Conservation (phyloP, 345 rosid genomes). For the Citrus reticulata region DNA sequence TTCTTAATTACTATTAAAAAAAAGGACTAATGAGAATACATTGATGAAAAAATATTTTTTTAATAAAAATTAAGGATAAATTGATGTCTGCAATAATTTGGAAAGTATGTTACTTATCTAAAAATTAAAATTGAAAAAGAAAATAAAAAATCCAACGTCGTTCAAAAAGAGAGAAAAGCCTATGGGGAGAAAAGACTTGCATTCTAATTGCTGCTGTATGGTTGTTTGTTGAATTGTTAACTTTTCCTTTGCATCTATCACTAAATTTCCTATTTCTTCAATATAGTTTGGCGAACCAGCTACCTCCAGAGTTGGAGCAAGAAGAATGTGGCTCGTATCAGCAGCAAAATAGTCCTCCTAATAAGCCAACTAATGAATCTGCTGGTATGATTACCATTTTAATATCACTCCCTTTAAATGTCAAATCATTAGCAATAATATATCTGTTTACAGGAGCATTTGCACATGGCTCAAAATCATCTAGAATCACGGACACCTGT, state of each 20-base stretch:
- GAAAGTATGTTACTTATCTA: too few relatives aligned
- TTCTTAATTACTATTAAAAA: neutral
- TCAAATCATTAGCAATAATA: neutral
- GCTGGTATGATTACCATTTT: constrained; percentile 31
- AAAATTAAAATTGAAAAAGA: too few relatives aligned
- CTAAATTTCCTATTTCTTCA: constrained; percentile 10
- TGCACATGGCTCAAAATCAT: constrained; percentile 16
- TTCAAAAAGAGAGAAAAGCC: neutral
- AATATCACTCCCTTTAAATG: constrained; percentile 9
- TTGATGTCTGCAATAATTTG: too few relatives aligned
- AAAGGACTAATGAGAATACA: too few relatives aligned
- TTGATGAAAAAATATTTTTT: too few relatives aligned
- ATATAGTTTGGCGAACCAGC: constrained; percentile 34
- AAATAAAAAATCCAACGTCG: too few relatives aligned
- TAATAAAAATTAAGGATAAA: too few relatives aligned
- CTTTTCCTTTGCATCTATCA: constrained; percentile 8
- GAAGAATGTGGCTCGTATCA: constrained; percentile 25
- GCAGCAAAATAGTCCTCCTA: constrained; percentile 34
- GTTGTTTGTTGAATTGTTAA: neutral
- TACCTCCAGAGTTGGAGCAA: constrained; percentile 26
- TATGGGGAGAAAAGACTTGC: neutral
- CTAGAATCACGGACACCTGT: constrained; percentile 30
- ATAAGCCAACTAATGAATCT: constrained; percentile 24
- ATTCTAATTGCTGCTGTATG: neutral
- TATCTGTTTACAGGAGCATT: constrained; percentile 24